Base-by-base conservation (phyloP, 2,329 filamentous ascomycete genomes). In the Shiraia sp. region DNA sequence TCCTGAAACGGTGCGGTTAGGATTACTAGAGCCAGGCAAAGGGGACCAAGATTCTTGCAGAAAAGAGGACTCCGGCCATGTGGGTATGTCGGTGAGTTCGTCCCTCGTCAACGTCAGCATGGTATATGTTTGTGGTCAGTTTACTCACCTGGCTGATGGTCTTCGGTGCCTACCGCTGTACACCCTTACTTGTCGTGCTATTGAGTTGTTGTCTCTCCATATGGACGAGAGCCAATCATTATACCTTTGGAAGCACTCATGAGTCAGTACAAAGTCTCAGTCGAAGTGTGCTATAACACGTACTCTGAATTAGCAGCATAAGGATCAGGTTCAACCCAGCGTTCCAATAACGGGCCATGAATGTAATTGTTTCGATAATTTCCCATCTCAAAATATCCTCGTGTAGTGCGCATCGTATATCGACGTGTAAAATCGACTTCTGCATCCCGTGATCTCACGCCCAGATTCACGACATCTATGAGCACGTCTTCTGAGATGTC, bases 401-500 rank as follows among this genome's bases (percentile, higher is more conserved):
- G 33, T 12, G 25, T 31, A 15, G 35, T 47, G 16, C 10, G 25
- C n/a, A 24, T 29, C 3, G 7, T 26, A 9, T 29, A 40, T 2
- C 15, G 30, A 4, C 12, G 14, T 6, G 31, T 40, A n/a, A 29
- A 24, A 30, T n/a, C 29, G 10, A n/a, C 23, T 6, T 29, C 26
- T 6, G 14, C 17, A 10, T 30, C 13, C n/a, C 13, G 12, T 12
- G 23, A 12, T 6, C 7, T 2, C 28, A 14, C 3, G 22, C 16
- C 13, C 3, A 16, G 13, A 8, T 14, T 23, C 10, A 31, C 14
- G 7, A 29, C 26, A 25, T 36, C 34, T 4, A 47, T 15, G 23
- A 25, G 38, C 3, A 43, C 23, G 2, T 47, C 44, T 37, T 47
- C 44, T 9, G 9, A 27, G 22, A 43, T 47, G 26, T 42, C 34